These are phyloP conservation scores for Pseudogymnoascus sp. DNA, from an alignment of 2,329 filamentous ascomycete species.

Conservation along the genomic window DNA sequence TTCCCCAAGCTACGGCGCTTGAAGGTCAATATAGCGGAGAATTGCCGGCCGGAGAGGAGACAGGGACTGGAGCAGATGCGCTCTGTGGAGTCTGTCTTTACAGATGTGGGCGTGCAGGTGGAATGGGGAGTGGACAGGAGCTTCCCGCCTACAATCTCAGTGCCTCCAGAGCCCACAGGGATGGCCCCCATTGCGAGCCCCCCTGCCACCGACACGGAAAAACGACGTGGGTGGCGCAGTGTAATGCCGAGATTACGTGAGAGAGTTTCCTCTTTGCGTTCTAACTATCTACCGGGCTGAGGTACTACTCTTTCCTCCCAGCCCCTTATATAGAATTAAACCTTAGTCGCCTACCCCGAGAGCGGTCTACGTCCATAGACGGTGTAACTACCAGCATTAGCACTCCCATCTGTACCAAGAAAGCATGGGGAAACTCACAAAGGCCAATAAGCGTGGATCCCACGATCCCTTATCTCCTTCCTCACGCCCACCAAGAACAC, in stretches of 20 bases:
- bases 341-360: background rate
- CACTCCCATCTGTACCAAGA: background rate
- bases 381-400: background rate
- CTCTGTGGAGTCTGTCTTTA: background rate
- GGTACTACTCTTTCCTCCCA: background rate
- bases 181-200: background rate
- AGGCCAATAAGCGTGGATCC: constrained; percentile 25
- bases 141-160: background rate
- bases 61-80: background rate
- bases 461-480: constrained; percentile 30
- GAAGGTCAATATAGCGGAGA: background rate
- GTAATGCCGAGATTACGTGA: background rate
- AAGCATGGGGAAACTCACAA: constrained; percentile 11
- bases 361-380: background rate
- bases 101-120: background rate
- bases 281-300: background rate
- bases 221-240: background rate
- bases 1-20: background rate
- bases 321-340: background rate
- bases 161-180: background rate
- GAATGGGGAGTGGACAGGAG: background rate
- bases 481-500: constrained; percentile 32
- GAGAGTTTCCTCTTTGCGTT: background rate
- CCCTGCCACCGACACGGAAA: background rate
- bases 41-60: background rate